These are phyloP conservation scores for Fusarium sp. DNA, from an alignment of 2,329 filamentous ascomycete species.

Conservation along the genomic window DNA sequence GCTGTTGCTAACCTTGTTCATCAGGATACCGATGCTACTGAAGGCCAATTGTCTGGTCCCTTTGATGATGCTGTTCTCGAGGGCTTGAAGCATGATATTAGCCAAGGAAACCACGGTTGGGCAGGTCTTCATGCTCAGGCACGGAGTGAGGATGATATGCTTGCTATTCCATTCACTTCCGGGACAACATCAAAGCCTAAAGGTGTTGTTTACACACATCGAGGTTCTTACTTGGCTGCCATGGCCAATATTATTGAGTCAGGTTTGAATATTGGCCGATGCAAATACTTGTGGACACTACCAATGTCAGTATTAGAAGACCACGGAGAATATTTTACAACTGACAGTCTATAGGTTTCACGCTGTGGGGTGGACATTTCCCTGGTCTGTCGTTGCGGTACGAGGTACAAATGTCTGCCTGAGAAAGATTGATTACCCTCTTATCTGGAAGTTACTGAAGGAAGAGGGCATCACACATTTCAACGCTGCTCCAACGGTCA, in stretches of 20 bases:
- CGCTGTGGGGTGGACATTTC: slow-evolving; percentile 84
- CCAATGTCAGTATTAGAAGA: slow-evolving; percentile 78
- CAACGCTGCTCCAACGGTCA: slow-evolving; percentile 95
- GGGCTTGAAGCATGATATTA: slow-evolving; percentile 77
- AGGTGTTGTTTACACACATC: slow-evolving; percentile 91
- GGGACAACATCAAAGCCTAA: slow-evolving; percentile 93
- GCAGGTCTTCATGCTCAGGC: slow-evolving; percentile 76
- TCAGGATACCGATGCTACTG: slow-evolving; percentile 81
- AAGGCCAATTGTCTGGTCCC: slow-evolving; percentile 78
- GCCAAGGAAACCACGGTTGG: slow-evolving; percentile 79
- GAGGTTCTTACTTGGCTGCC: slow-evolving; percentile 86
- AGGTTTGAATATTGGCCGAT: slow-evolving; percentile 79
- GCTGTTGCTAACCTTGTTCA: slow-evolving; percentile 17
- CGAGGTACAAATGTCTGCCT: slow-evolving; percentile 95
- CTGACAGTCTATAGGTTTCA: slow-evolving; percentile 63
- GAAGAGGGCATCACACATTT: slow-evolving; percentile 92
- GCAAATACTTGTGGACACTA: slow-evolving; percentile 89
- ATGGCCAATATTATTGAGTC: slow-evolving; percentile 90
- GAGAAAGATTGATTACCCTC: slow-evolving; percentile 91
- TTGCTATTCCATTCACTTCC: slow-evolving; percentile 93
- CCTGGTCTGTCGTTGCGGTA: slow-evolving; percentile 92
- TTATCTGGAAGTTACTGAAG: slow-evolving; percentile 91
- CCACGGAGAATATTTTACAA: not conserved
- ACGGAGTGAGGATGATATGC: slow-evolving; percentile 79
- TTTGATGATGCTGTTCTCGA: slow-evolving; percentile 88